These are phyloP conservation scores for Ormosia emarginata DNA, from an alignment of 306 rosid species.

Conservation along the genomic window DNA sequence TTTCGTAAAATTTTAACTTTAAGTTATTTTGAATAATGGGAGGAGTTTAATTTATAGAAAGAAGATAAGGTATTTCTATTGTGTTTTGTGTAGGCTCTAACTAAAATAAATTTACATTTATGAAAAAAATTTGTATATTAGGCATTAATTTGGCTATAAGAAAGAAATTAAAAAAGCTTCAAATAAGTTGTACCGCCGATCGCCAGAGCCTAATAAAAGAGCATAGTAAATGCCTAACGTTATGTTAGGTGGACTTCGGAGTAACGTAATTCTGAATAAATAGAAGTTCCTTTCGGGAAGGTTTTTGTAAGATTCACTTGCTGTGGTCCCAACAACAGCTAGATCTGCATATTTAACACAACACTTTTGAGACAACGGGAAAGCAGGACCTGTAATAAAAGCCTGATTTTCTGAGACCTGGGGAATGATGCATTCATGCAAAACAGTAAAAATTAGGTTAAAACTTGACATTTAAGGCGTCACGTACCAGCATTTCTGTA, in stretches of 20 bases:
- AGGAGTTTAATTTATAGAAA: background rate
- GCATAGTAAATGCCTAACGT: conserved; percentile 33
- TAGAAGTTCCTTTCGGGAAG: conserved; percentile 34
- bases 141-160: background rate
- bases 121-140: background rate
- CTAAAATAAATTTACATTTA: background rate
- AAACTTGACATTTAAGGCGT: conserved; percentile 34
- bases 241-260: conserved; percentile 34
- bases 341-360: conserved; percentile 44
- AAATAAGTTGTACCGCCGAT: conserved; percentile 1
- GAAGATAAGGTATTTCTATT: background rate
- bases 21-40: no score
- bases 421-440: conserved; percentile 48
- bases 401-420: conserved; percentile 40
- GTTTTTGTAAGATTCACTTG: conserved; percentile 27
- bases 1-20: no score
- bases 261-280: conserved; percentile 37
- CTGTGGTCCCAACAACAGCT: conserved; percentile 53
- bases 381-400: conserved; percentile 32
- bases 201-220: conserved; percentile 4
- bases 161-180: background rate
- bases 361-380: conserved; percentile 12
- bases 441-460: conserved; percentile 34
- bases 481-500: conserved; percentile 34
- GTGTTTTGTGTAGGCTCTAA: background rate